Base-by-base conservation (phyloP, 2,329 filamentous ascomycete species). In the Aspergillus sp. region DNA sequence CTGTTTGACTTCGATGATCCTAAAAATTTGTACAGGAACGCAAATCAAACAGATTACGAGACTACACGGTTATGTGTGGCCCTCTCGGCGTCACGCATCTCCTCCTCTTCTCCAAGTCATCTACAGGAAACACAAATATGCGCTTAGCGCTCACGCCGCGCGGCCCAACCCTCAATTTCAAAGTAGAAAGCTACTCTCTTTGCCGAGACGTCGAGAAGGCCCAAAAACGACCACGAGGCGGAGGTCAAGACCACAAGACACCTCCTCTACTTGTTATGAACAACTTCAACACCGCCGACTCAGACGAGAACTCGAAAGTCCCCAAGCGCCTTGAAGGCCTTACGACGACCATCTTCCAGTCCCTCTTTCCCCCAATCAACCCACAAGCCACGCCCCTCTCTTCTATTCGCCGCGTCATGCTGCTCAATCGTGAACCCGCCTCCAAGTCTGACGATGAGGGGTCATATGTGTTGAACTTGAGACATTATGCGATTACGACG, bases 181-280 rank as follows among this genome's bases (percentile, higher is more conserved):
- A 93, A 63, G 92, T 99, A 51, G 92, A 98, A 74, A 93, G 92
- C 71, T 99, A 99, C 77, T 96, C 93, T 41, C 83, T 99, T 3
- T 92, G 90, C 79, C 97, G 95, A 77, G 95, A 99, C 76, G 89
- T 99, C 3, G 86, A 91, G 69, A 90, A 88, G 73, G 88, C 92
- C 15, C 88, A 96, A 80, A 92, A 91, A 77, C 91, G 92, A 69
- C 92, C 94, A 8, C 87, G 89, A 73, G 90, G 89, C 52, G 89
- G 90, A 52, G 92, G 91, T 65, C 94, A 94, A 75, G 92, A 97
- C 76, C 96, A 92, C 71, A 83, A 91, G 60, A 92, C 89, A 48
- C 89, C 95, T 7, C 95, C 95, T 64, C 80, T 98, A 79, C 85
- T 99, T 49, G 95, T 99, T 68, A 98, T 99, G 95, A 99, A 99